Evolutionary conservation across 768 basidiomycete species (phyloP).

Genomic region (Pisolithus sp.): DNA sequence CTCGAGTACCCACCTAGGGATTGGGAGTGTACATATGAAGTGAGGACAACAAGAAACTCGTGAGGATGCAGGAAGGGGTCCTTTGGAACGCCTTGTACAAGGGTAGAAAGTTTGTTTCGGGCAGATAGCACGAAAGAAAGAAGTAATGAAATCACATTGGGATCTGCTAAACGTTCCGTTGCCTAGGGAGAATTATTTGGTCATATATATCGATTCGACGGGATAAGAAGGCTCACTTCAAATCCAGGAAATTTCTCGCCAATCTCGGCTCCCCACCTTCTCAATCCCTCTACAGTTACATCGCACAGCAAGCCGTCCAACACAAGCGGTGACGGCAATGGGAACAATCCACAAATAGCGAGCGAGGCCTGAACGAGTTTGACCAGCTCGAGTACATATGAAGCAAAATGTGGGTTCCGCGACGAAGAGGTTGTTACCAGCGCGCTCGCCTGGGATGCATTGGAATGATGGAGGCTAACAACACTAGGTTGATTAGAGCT

Average conservation of each 20-base stretch:
- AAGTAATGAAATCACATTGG: conserved; percentile 61
- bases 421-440: conserved; percentile 6
- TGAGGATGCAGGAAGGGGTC: conserved; percentile 75
- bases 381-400: conserved; percentile 70
- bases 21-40: conserved; percentile 22
- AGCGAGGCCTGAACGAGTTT: conserved; percentile 69
- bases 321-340: conserved; percentile 15
- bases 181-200: conserved; percentile 35
- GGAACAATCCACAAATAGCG: conserved; percentile 64
- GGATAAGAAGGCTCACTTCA: conserved; percentile 38
- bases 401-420: conserved; percentile 43
- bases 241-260: conserved; percentile 55
- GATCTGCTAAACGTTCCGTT: conserved; percentile 69
- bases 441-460: conserved; percentile 8
- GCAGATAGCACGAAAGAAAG: conserved; percentile 61
- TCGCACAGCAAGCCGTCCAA: conserved; percentile 76
- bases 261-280: conserved; percentile 59
- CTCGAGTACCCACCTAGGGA: not conserved
- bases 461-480: conserved; percentile 11
- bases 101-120: conserved; percentile 62
- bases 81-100: conserved; percentile 48
- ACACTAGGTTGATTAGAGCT: conserved; percentile 17
- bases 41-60: conserved; percentile 47
- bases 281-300: conserved; percentile 63
- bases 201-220: not conserved